Conservation (phyloP, 768 basidiomycete species). For the Cyathus striatus region DNA sequence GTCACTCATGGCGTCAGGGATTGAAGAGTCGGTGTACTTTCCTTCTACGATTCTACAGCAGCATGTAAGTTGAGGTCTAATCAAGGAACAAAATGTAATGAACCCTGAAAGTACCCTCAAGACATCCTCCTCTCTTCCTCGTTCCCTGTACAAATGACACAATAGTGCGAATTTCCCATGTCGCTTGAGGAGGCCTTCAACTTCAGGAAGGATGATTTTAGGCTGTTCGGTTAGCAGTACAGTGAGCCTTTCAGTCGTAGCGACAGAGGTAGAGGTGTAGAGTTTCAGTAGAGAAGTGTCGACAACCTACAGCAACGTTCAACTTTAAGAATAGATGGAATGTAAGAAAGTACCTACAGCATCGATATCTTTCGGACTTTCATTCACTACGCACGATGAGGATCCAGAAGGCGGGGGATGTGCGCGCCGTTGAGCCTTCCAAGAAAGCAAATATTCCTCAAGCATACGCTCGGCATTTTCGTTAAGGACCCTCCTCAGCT, state of each 20-base stretch:
- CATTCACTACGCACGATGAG: no score
- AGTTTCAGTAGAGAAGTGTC: conserved; percentile 80
- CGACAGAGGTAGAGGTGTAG: no score
- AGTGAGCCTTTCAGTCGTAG: conserved; percentile 55
- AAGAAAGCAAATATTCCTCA: conserved; percentile 52
- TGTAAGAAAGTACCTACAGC: no score
- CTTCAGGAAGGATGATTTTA: conserved; percentile 51
- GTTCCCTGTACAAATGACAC: conserved; percentile 53
- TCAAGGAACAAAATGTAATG: no score
- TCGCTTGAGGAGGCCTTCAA: conserved; percentile 50
- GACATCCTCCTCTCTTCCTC: no score
- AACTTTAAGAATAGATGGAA: no score
- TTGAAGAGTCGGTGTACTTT: conserved; percentile 55
- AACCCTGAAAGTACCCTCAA: no score
- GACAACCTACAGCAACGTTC: conserved; percentile 55
- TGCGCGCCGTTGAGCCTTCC: conserved; percentile 5
- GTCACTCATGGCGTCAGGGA: conserved; percentile 57
- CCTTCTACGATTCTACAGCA: conserved; percentile 66
- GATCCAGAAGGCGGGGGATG: no score
- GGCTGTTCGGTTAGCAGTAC: conserved; percentile 51
- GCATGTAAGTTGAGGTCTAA: background rate
- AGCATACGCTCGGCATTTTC: conserved; percentile 75
- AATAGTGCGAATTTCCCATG: conserved; percentile 57
- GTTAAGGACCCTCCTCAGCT: conserved; percentile 58
- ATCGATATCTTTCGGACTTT: no score